A percentile compares a stretch with the other conserved stretches of the same genome.
Evolutionary conservation across 768 basidiomycete genomes (phyloP).

Genomic region (Lentinula edodes): DNA sequence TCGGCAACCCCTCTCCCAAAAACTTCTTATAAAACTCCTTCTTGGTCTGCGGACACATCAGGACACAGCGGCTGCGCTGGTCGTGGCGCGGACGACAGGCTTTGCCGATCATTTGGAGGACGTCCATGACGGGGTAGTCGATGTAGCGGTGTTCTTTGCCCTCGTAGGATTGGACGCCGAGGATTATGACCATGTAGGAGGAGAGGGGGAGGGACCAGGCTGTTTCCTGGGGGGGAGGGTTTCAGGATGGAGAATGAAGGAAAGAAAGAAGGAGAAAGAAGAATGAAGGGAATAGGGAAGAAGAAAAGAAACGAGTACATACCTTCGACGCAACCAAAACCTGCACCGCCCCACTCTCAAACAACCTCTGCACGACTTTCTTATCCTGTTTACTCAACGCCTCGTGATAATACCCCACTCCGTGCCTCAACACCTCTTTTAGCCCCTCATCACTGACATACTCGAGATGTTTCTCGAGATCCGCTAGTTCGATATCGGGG

Average conservation of each 20-base stretch:
- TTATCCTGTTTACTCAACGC: conserved; percentile 90
- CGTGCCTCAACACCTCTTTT: conserved; percentile 78
- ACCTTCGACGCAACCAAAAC: conserved; percentile 93
- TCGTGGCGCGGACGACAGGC: conserved; percentile 91
- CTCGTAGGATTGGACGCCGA: conserved; percentile 98
- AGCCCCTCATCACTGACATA: conserved; percentile 73
- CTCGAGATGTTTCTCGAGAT: conserved; percentile 85
- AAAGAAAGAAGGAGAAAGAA: too few relatives aligned
- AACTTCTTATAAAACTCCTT: conserved; percentile 99
- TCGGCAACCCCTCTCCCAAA: conserved; percentile 93
- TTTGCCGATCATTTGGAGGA: conserved; percentile 99
- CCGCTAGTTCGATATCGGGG: conserved; percentile 63
- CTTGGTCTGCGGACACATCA: conserved; percentile 96
- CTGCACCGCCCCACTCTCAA: conserved; percentile 92
- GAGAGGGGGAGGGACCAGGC: conserved; percentile 94
- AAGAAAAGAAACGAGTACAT: conserved; percentile 18
- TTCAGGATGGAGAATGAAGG: too few relatives aligned
- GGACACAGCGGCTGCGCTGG: conserved; percentile 84
- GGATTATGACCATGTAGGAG: conserved; percentile 97
- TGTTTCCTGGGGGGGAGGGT: conserved; percentile 56
- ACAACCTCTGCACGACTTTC: conserved; percentile 86
- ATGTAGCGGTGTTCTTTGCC: conserved; percentile 97
- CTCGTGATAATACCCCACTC: conserved; percentile 95
- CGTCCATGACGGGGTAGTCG: conserved; percentile 97
- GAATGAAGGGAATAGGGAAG: too few relatives aligned